Conservation (phyloP, 2,329 filamentous ascomycete genomes). For the Onygenales sp. region DNA sequence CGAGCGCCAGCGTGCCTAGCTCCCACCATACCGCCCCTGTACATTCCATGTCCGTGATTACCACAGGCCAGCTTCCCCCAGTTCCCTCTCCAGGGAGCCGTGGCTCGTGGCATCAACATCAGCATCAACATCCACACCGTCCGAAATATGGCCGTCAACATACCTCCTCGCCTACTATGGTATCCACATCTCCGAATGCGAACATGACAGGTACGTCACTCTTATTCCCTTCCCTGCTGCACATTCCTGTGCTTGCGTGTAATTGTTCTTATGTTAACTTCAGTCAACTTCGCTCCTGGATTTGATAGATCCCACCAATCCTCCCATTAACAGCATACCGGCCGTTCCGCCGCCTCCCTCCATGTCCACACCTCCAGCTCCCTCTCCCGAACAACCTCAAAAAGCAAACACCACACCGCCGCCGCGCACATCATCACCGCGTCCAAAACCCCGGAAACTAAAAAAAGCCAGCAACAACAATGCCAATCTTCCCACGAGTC, state of each 20-base stretch:
- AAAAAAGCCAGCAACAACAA: slow-evolving; percentile 39
- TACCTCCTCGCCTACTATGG: slow-evolving; percentile 69
- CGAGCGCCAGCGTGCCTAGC: slow-evolving; percentile 31
- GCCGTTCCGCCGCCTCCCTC: slow-evolving; percentile 35
- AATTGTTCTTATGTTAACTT: not conserved
- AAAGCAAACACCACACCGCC: slow-evolving; percentile 35
- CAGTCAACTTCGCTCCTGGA: not conserved
- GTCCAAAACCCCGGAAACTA: slow-evolving; percentile 40
- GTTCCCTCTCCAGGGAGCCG: slow-evolving; percentile 74
- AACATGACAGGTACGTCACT: slow-evolving; percentile 13
- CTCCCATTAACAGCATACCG: slow-evolving; percentile 28
- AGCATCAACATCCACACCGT: slow-evolving; percentile 46
- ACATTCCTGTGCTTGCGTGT: slow-evolving; percentile 2
- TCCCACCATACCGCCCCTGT: slow-evolving; percentile 31
- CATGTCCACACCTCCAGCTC: slow-evolving; percentile 45
- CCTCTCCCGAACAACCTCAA: slow-evolving; percentile 35
- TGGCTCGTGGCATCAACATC: slow-evolving; percentile 46
- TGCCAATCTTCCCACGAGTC: slow-evolving; percentile 45
- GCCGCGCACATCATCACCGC: slow-evolving; percentile 41
- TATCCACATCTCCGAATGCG: slow-evolving; percentile 40
- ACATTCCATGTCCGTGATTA: slow-evolving; percentile 70
- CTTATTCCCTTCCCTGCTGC: not conserved
- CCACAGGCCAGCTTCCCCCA: slow-evolving; percentile 67
- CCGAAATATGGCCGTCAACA: slow-evolving; percentile 60
- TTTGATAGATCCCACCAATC: slow-evolving; percentile 27